Evolutionary conservation across 257 asterid species (phyloP).

Genomic region (Craterostigma plantagineum): DNA sequence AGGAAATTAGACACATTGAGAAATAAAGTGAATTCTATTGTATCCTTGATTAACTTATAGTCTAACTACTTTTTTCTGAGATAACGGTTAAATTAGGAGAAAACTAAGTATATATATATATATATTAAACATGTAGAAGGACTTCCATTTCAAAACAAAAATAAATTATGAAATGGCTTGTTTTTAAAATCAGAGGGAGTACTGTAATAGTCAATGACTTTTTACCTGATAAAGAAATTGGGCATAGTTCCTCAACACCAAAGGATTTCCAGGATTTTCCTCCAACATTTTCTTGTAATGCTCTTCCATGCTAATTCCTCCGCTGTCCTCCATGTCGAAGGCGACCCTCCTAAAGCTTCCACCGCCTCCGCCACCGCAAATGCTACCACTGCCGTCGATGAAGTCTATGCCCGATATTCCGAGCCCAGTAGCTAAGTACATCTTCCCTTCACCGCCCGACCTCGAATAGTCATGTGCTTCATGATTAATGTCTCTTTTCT

Average conservation of each 20-base stretch:
- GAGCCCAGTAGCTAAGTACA: constrained; percentile 58
- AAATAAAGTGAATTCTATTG: too few species aligned
- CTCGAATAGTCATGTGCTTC: constrained; percentile 7
- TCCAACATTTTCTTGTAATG: constrained; percentile 50
- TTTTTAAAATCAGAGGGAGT: too few species aligned
- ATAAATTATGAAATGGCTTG: too few species aligned
- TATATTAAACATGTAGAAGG: too few species aligned
- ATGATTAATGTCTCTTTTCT: constrained; percentile 6
- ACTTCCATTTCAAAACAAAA: too few species aligned
- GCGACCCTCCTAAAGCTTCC: constrained; percentile 29
- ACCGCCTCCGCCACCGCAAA: constrained; percentile 19
- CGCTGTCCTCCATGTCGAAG: constrained; percentile 32
- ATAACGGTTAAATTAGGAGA: too few species aligned
- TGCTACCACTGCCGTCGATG: constrained; percentile 18
- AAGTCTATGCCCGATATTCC: constrained; percentile 24
- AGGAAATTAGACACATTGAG: too few species aligned
- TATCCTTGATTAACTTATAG: too few species aligned
- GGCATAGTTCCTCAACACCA: constrained; percentile 72
- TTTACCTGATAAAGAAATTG: constrained; percentile 54
- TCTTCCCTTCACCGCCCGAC: constrained; percentile 27
- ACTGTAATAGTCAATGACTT: too few species aligned
- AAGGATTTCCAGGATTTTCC: constrained; percentile 44
- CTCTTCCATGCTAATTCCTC: constrained; percentile 26
- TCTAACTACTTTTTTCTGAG: too few species aligned
- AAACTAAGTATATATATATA: too few species aligned